These are phyloP conservation scores for Calonectria crousiana DNA, from an alignment of 2,329 filamentous ascomycete species.

Conservation along the genomic window DNA sequence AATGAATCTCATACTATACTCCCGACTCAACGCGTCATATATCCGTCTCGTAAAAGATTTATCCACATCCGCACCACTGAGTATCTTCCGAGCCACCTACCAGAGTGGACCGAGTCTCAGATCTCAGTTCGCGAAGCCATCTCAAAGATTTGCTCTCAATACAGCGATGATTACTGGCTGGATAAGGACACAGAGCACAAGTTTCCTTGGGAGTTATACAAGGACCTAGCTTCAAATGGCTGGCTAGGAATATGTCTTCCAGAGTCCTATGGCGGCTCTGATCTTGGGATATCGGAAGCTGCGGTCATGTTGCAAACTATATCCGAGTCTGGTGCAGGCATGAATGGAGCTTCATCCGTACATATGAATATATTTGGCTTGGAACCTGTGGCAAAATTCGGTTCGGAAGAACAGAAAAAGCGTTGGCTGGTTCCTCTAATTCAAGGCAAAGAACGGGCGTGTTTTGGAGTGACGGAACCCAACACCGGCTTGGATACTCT, in stretches of 20 bases:
- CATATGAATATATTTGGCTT: conserved; percentile 33
- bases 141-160: conserved; percentile 20
- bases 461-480: conserved; percentile 68
- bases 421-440: conserved; percentile 18
- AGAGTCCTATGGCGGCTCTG: conserved; percentile 15
- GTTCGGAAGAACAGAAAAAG: conserved; percentile 18
- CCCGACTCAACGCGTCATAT: background rate
- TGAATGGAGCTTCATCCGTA: conserved; percentile 27
- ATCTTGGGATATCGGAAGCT: conserved; percentile 22
- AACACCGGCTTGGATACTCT: conserved; percentile 62
- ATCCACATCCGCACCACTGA: conserved; percentile 21
- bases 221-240: conserved; percentile 19
- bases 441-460: conserved; percentile 22
- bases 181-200: conserved; percentile 21
- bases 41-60: background rate
- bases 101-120: conserved; percentile 29
- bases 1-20: background rate
- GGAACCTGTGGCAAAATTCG: conserved; percentile 28
- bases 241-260: conserved; percentile 30
- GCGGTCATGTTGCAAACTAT: conserved; percentile 27
- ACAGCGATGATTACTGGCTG: conserved; percentile 23
- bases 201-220: conserved; percentile 24
- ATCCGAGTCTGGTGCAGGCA: conserved; percentile 25
- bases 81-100: conserved; percentile 19
- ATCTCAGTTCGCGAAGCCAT: conserved; percentile 28